A percentile compares a stretch with the other conserved stretches of the same genome.
Evolutionary conservation across 2,329 filamentous ascomycete genomes (phyloP).

Genomic region (Fusarium floridanum): DNA sequence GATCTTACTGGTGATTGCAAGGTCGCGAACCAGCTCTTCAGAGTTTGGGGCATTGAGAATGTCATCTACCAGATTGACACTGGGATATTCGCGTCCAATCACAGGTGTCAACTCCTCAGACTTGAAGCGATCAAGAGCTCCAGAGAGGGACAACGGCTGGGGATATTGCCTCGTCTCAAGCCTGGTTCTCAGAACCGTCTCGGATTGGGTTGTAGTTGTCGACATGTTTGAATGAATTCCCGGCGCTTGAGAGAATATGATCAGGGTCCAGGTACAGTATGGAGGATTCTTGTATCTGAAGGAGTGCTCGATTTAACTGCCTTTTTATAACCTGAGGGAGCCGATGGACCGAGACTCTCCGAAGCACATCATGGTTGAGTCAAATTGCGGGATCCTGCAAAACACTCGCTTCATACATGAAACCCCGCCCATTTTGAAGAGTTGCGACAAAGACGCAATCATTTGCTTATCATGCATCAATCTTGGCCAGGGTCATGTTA

Average conservation of each 20-base stretch:
- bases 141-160: slow-evolving; percentile 5
- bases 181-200: not conserved
- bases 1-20: slow-evolving; percentile 68
- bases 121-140: slow-evolving; percentile 45
- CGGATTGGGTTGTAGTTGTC: not conserved
- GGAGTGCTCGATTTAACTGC: not conserved
- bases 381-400: not conserved
- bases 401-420: not conserved
- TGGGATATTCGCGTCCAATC: slow-evolving; percentile 67
- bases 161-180: slow-evolving; percentile 12
- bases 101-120: slow-evolving; percentile 55
- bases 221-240: not conserved
- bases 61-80: slow-evolving; percentile 63
- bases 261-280: not conserved
- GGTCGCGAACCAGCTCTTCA: slow-evolving; percentile 69
- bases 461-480: not conserved
- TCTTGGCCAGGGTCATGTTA: not conserved
- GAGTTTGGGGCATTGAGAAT: slow-evolving; percentile 61
- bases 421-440: not conserved
- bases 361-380: not conserved
- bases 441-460: not conserved
- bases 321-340: not conserved
- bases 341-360: not conserved
- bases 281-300: not conserved
- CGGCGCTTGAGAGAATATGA: not conserved